A percentile compares a stretch with the other conserved stretches of the same genome.
These are phyloP conservation scores for Giardia muris DNA, from an alignment of 208 protist species.

Conservation along the genomic window DNA sequence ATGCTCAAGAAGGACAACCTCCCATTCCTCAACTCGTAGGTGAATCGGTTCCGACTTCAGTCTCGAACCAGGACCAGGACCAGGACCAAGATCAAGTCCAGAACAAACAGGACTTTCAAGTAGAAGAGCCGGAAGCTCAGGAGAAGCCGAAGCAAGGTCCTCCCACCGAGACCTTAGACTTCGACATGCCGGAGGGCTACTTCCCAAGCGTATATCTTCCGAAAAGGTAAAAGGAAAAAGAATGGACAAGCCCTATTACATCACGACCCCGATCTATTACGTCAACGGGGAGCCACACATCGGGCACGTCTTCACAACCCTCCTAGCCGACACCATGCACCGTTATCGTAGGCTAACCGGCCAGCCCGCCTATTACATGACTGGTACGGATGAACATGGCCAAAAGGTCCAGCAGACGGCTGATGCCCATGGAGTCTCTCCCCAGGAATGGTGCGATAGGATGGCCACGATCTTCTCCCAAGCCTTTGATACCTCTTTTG, in stretches of 20 bases:
- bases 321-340: conserved; percentile 52
- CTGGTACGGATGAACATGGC: conserved; percentile 95
- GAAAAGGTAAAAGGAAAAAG: neutral
- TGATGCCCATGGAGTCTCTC: conserved; percentile 50
- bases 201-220: neutral
- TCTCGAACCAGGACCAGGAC: too few relatives aligned
- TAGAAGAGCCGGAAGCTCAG: too few relatives aligned
- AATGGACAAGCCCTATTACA: conserved; percentile 34
- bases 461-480: conserved; percentile 64
- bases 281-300: conserved; percentile 57
- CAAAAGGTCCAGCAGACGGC: conserved; percentile 75
- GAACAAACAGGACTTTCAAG: too few relatives aligned
- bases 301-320: conserved; percentile 61
- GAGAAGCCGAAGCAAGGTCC: too few relatives aligned
- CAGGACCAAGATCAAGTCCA: too few relatives aligned
- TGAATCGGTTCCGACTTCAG: too few relatives aligned
- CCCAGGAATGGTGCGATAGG: conserved; percentile 66
- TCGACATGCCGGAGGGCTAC: too few relatives aligned
- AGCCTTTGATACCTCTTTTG: conserved; percentile 59
- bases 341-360: conserved; percentile 57
- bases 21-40: too few relatives aligned
- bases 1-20: too few relatives aligned
- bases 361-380: conserved; percentile 66
- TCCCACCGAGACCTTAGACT: too few relatives aligned
- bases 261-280: conserved; percentile 58